These are phyloP conservation scores for Leccinum fibrillosum DNA, from an alignment of 768 basidiomycete genomes.

Conservation along the genomic window DNA sequence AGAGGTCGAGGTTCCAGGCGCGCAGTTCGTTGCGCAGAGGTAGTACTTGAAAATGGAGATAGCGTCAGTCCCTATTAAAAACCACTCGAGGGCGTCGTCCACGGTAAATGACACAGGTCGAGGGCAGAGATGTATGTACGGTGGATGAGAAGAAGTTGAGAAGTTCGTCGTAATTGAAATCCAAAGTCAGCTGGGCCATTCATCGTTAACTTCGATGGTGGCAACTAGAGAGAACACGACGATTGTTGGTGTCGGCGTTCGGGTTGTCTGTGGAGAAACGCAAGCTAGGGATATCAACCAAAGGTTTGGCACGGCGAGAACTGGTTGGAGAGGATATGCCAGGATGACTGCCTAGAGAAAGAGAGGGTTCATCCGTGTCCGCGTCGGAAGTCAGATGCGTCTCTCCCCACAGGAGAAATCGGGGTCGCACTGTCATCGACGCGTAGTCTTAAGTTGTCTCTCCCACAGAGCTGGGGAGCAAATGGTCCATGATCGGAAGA, in stretches of 20 bases:
- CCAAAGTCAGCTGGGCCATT: constrained; percentile 88
- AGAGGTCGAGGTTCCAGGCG: too few species aligned
- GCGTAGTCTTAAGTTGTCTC: constrained; percentile 64
- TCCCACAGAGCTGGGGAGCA: constrained; percentile 53
- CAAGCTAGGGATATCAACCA: constrained; percentile 27
- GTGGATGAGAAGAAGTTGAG: constrained; percentile 91
- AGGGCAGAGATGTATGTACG: constrained; percentile 78
- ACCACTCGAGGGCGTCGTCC: too few species aligned
- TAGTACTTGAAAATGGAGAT: too few species aligned
- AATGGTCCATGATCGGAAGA: constrained; percentile 66
- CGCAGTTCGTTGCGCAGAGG: too few species aligned
- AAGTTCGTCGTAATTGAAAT: constrained; percentile 82
- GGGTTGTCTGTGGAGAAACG: constrained; percentile 25
- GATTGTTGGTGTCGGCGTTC: constrained; percentile 23
- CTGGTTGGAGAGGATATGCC: constrained; percentile 37
- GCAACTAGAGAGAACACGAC: constrained; percentile 72
- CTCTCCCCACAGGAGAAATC: constrained; percentile 91
- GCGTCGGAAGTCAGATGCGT: constrained; percentile 31
- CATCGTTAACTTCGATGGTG: constrained; percentile 82
- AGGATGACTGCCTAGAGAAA: constrained; percentile 36
- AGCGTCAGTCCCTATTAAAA: too few species aligned
- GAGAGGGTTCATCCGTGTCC: constrained; percentile 38
- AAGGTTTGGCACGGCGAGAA: constrained; percentile 36
- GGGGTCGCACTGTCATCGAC: constrained; percentile 66
- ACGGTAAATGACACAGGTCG: constrained; percentile 69